Base-by-base conservation (phyloP, 2,329 filamentous ascomycete genomes). In the Pseudovirgaria hyperparasitica region DNA sequence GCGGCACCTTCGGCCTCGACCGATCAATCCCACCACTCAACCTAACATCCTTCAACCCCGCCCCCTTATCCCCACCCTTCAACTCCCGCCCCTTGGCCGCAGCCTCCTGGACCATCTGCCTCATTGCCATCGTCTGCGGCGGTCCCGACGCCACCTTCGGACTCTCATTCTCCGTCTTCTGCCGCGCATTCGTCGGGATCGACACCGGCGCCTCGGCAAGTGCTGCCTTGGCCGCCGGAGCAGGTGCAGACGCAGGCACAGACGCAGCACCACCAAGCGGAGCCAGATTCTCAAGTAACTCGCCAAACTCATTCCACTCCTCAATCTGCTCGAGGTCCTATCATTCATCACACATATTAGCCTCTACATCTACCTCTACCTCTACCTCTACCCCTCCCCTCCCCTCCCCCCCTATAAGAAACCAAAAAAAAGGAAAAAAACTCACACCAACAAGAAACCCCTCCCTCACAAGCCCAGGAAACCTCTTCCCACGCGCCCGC, bases 241-340 rank as follows among this genome's bases (percentile, higher is more conserved):
- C 12, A 3, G 44, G 45, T 33, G 52, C 40, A 24, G 52, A 43
- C 29, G 44, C 14, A 31, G 13, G 31, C 24, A 25, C 23, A 23
- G 24, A 16, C 27, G 16, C 19, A 37, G 65, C 62, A 40, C 68
- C 52, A 29, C 58, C 61, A 50, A 56, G 69, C 63, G 49, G 57
- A 22, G 64, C 65, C 42, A 96, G 73, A 43, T 87, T 79, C 56
- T 87, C 73, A 54, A 85, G 84, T 35, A 98, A 70, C 58, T 96
- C 87, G 56, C 85, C 85, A 56, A 92, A 94, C 54, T 98, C 90
- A 62, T 98, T 98, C 90, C 87, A 96, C 52, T 98, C 90, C 58
- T 98, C 90, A 37, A 96, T 74, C 55, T 96, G 78, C 37, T 87
- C 79, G 26, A 94, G 68, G 52, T 94, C 90, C 86, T 94, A 22